These are phyloP conservation scores for Cyamopsis tetragonoloba DNA, from an alignment of 306 rosid species.

Conservation along the genomic window DNA sequence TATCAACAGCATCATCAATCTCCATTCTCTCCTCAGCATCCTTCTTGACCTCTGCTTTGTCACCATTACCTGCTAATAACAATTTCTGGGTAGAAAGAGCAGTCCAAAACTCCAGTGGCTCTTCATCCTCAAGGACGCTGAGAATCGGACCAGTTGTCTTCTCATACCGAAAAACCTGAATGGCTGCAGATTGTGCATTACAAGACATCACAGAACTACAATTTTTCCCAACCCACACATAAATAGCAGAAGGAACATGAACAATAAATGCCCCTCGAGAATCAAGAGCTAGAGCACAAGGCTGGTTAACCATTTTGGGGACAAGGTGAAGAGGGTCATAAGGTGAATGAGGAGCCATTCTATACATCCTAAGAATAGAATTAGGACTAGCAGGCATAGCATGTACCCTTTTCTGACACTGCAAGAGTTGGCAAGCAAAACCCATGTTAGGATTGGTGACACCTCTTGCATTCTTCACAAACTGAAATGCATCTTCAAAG, in stretches of 20 bases:
- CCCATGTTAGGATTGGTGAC: conserved; percentile 93
- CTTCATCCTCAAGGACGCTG: conserved; percentile 58
- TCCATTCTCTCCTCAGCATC: conserved; percentile 26
- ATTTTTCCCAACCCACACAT: conserved; percentile 70
- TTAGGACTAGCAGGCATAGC: conserved; percentile 80
- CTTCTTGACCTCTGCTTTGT: conserved; percentile 28
- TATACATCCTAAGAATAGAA: conserved; percentile 73
- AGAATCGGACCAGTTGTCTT: conserved; percentile 52
- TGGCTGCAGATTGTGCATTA: conserved; percentile 61
- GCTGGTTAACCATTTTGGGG: conserved; percentile 60
- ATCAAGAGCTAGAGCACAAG: conserved; percentile 63
- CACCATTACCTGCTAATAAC: conserved; percentile 31
- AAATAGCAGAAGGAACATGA: conserved; percentile 76
- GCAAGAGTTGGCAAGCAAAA: conserved; percentile 81
- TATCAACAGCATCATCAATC: conserved; percentile 23
- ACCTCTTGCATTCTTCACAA: conserved; percentile 87
- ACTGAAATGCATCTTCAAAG: conserved; percentile 88
- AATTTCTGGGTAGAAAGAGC: conserved; percentile 48
- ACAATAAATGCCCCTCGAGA: conserved; percentile 91
- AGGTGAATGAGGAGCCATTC: conserved; percentile 93
- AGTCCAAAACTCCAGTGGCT: conserved; percentile 75
- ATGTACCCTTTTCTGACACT: conserved; percentile 93
- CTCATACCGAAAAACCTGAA: conserved; percentile 80
- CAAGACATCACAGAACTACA: conserved; percentile 53
- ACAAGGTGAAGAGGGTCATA: conserved; percentile 94